phyloP scores from a whole-genome alignment of 2,329 filamentous ascomycete species.

The Clarireedia monteithiana region DNA sequence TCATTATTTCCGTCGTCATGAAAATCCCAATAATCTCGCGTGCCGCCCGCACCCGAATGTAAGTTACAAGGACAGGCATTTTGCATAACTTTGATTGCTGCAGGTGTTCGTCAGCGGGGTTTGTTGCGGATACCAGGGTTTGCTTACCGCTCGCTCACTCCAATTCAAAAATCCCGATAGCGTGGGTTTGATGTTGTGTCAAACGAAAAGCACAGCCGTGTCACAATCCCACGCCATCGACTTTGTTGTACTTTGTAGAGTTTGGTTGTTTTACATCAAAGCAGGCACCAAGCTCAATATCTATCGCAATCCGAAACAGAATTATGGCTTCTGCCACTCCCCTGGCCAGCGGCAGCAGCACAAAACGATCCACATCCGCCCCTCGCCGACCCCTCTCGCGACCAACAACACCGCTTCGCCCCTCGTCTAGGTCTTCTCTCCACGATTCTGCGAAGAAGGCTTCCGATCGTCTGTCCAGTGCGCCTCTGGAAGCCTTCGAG shows the following conservation, averaged over 20 bases:
- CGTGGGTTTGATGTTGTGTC: background rate
- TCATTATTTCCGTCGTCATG: background rate
- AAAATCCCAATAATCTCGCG: background rate
- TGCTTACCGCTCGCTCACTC: too few species aligned
- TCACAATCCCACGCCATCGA: too few species aligned
- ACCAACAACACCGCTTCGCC: conserved; percentile 85
- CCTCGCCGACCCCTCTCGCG: conserved; percentile 33
- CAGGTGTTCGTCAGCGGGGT: background rate
- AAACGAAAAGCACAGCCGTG: too few species aligned
- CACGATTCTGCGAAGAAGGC: conserved; percentile 56
- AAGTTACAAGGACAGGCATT: background rate
- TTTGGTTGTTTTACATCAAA: too few species aligned
- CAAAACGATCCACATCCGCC: conserved; percentile 23
- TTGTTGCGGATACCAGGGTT: too few species aligned
- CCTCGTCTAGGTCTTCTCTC: conserved; percentile 82
- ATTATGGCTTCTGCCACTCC: conserved; percentile 24
- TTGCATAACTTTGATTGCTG: background rate
- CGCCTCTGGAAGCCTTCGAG: conserved; percentile 76
- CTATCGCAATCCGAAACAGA: too few species aligned
- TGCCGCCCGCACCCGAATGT: too few species aligned
- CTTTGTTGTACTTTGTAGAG: too few species aligned
- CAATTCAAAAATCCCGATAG: background rate
- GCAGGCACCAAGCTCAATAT: too few species aligned
- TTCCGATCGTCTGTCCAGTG: conserved; percentile 44
- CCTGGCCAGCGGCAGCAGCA: conserved; percentile 21